Evolutionary conservation across 768 basidiomycete species (phyloP), one percentile per base, ranked within the genome.

Genomic region (Phallus indusiatus): DNA sequence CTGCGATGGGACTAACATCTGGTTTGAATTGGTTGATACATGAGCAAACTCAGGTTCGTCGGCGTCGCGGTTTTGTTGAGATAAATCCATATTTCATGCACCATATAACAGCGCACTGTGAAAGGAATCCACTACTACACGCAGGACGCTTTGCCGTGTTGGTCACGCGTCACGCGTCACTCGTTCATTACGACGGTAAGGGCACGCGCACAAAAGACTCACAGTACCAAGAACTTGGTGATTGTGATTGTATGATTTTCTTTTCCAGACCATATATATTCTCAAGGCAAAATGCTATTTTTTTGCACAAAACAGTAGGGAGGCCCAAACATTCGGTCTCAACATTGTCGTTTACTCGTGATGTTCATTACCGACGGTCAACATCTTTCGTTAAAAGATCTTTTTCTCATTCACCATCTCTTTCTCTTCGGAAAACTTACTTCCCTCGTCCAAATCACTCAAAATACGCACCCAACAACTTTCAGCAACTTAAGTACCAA

Each of bases 371-470:
- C 42, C 42, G 42, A 42, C 12, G 42, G 42, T n/a, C 42, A 42
- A 42, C 42, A 42, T n/a, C 42, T 42, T 42, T 42, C 42, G 42
- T 14, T 42, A 42, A 11, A 10, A 42, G 49, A 52, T 20, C 33
- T 33, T 57, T 59, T 48, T 59, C 57, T 17, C 50, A 59, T 11
- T 53, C 37, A 16, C 36, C 49, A 24, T 11, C 22, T 5, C 57
- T n/a, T 20, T 22, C n/a, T 53, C 21, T 59, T 53, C 57, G 57
- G 22, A 59, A 35, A 51, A 59, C 57, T 22, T 59, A 59, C 46
- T 59, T 59, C 24, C 57, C 57, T 5, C 17, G 18, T 7, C 8
- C 14, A 34, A 18, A 35, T 17, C 17, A 5, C 33, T 28, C 48
- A 12, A 37, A 6, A 35, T 37, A 18, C 16, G 24, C 2, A 48